Evolutionary conservation across 371 early-diverging fungal species (phyloP).

Genomic region (Mucor piriformis): DNA sequence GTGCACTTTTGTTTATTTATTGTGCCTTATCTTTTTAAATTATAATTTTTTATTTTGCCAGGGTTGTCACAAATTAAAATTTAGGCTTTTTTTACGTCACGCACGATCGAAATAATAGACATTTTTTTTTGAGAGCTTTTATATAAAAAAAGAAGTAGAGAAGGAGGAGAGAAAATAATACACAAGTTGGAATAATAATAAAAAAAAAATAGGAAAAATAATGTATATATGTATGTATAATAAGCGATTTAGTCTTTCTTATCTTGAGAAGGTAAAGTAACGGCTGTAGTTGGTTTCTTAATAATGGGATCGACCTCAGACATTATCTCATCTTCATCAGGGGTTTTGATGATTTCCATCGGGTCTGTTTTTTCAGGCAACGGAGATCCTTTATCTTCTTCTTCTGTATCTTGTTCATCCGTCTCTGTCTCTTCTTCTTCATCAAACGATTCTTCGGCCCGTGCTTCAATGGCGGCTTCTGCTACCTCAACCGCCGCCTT

Average conservation of each 20-base stretch:
- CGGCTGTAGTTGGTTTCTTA: background rate
- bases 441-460: background rate
- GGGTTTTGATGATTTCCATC: slow-evolving; percentile 2
- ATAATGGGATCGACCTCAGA: slow-evolving; percentile 10
- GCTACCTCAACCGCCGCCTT: slow-evolving; percentile 6
- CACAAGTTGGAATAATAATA: slow-evolving; percentile 4
- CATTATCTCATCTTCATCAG: slow-evolving; percentile 21
- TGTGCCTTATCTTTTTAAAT: too few species aligned
- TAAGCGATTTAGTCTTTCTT: background rate
- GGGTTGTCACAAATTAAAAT: too few species aligned
- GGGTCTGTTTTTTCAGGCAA: slow-evolving; percentile 3
- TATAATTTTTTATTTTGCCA: too few species aligned
- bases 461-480: slow-evolving; percentile 9
- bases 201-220: background rate
- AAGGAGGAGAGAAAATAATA: slow-evolving; percentile 1
- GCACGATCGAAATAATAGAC: background rate
- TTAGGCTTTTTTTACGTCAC: background rate
- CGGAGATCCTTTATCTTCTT: background rate
- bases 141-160: too few species aligned
- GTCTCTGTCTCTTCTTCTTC: slow-evolving; percentile 9
- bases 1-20: too few species aligned
- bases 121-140: too few species aligned
- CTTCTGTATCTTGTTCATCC: slow-evolving; percentile 1
- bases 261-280: background rate
- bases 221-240: slow-evolving; percentile 9